Base-by-base conservation (phyloP, 768 basidiomycete genomes). In the Chlorophyllum brunneum region DNA sequence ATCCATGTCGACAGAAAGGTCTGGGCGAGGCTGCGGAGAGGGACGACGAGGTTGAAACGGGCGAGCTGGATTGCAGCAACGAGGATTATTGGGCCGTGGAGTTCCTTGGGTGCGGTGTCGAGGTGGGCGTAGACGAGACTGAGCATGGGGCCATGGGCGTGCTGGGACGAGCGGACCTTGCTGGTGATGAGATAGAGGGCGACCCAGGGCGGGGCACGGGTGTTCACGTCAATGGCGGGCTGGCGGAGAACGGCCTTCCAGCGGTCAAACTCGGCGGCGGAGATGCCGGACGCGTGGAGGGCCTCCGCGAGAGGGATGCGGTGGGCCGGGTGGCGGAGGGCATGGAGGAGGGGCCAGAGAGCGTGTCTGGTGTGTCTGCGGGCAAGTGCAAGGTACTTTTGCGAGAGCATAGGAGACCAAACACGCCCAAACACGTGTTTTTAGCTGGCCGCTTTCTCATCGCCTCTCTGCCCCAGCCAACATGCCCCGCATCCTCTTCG, bases 401-500 rank as follows among this genome's bases (percentile, higher is more conserved):
- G 61, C 8, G 26, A 23, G 27, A 42, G 15, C 26, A 30, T 29
- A n/a, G 29, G 13, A 30, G 27, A 15, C 18, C 56, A 62, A 66
- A 56, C 52, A 60, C 29, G 47, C 8, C 36, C 62, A 61, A 61
- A 56, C 46, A 34, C 20, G 13, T 22, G 26, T 45, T 51, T 57
- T 59, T 64, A 46, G 33, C 58, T 57, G 52, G 44, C 22, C 39
- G 54, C 23, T 36, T 40, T 22, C 18, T 23, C 16, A 13, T n/a
- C 9, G 11, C 43, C 36, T 43, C 20, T 30, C 20, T 40, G 9
- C 34, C 39, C 34, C 4, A 11, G 5, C 60, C 64, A 66, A 58
- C 36, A 84, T 88, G 86, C 84, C 85, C 64, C 86, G 90, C 58
- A 92, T 92, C 58, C 79, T 92, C 54, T 93, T 91, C 60, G 90